These are phyloP conservation scores for Zostera marina DNA, from an alignment of 116 monocot genomes.

Conservation along the genomic window DNA sequence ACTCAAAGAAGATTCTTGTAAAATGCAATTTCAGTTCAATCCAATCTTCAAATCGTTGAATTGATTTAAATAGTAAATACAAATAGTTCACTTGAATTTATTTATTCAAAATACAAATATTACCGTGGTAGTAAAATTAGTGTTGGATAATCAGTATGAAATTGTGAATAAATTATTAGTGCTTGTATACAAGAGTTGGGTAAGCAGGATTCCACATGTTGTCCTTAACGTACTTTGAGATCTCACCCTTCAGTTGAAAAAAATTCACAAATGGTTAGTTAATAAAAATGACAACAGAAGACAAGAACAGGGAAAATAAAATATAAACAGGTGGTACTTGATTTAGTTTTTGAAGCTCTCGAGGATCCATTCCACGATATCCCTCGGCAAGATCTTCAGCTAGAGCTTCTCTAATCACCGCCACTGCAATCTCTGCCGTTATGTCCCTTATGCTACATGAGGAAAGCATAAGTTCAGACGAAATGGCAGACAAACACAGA, in stretches of 20 bases:
- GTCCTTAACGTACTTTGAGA: conserved; percentile 45
- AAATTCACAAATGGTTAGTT: neutral
- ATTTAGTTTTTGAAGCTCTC: conserved; percentile 47
- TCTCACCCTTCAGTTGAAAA: conserved; percentile 37
- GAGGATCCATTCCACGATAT: conserved; percentile 72
- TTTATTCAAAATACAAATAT: too few species aligned
- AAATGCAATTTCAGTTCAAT: too few species aligned
- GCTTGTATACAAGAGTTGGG: conserved; percentile 70
- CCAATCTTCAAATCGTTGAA: too few species aligned
- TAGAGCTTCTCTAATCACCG: conserved; percentile 77
- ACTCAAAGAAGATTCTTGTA: too few species aligned
- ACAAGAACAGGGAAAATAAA: neutral
- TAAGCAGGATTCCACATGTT: conserved; percentile 90
- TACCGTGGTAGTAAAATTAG: too few species aligned
- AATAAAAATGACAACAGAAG: neutral
- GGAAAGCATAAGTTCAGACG: neutral
- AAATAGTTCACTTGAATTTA: too few species aligned
- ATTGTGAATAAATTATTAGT: neutral
- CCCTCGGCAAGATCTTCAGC: conserved; percentile 82
- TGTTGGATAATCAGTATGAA: too few species aligned
- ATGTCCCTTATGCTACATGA: conserved; percentile 67
- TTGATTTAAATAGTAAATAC: too few species aligned
- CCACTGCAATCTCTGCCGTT: conserved; percentile 82
- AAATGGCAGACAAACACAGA: neutral
- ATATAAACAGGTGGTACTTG: conserved; percentile 23